Evolutionary conservation across 176 grass and related monocot genomes (phyloP).

Genomic region (Pontederia paniculata): DNA sequence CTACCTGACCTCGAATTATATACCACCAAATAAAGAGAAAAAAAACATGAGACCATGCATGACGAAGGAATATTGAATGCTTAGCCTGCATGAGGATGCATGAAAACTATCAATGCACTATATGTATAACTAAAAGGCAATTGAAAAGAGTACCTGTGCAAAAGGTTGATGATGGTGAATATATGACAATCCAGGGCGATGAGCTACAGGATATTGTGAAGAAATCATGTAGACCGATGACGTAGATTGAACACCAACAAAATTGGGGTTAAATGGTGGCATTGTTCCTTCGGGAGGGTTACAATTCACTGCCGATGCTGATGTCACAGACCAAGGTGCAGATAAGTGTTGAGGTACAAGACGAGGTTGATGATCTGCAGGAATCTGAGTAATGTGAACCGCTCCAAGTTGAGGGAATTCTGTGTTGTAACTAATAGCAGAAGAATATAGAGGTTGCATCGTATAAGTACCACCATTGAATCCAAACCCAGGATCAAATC

Average conservation of each 20-base stretch:
- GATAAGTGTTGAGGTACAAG: conserved; percentile 41
- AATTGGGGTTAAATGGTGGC: conserved; percentile 34
- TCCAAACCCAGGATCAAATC: conserved; percentile 96
- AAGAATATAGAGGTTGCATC: conserved; percentile 71
- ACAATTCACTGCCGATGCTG: conserved; percentile 34
- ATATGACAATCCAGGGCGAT: conserved; percentile 42
- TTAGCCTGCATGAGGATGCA: too few species aligned
- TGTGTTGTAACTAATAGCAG: conserved; percentile 85
- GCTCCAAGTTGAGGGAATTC: conserved; percentile 86
- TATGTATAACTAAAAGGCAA: neutral
- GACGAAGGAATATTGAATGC: too few species aligned
- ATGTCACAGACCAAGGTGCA: conserved; percentile 35
- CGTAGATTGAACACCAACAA: conserved; percentile 2
- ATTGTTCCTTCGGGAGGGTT: conserved; percentile 40
- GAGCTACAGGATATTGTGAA: conserved; percentile 48
- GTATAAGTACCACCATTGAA: conserved; percentile 51
- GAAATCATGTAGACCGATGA: conserved; percentile 30
- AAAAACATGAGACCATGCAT: too few species aligned
- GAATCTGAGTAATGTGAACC: conserved; percentile 37
- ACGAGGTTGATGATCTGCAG: conserved; percentile 43
- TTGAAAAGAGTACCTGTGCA: conserved; percentile 30
- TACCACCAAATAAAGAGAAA: too few species aligned
- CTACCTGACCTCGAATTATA: too few species aligned
- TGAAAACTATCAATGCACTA: conserved; percentile 2
- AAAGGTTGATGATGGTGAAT: conserved; percentile 42